Evolutionary conservation across 1,284 basidiomycete species (phyloP).

Genomic region (Vanrija humicola): DNA sequence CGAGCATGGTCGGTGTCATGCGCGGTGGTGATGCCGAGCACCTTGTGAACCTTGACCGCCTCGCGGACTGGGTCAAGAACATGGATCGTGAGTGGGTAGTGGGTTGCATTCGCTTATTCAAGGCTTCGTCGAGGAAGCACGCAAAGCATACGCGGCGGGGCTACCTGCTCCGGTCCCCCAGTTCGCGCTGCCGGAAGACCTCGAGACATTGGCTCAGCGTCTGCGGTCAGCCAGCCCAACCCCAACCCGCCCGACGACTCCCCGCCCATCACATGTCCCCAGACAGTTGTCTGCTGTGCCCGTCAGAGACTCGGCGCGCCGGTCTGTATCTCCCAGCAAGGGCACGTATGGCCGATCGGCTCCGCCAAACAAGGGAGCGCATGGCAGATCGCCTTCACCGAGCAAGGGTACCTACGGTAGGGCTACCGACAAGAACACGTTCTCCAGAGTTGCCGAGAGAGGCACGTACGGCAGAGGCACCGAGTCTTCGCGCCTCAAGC

Average conservation of each 20-base stretch:
- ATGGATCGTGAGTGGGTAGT: constrained; percentile 34
- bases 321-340: neutral
- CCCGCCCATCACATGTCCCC: neutral
- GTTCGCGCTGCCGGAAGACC: constrained; percentile 39
- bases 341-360: neutral
- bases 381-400: neutral
- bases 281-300: neutral
- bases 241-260: neutral
- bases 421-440: constrained; percentile 28
- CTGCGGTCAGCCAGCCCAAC: constrained; percentile 7
- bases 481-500: constrained; percentile 20
- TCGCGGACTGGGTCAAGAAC: constrained; percentile 43
- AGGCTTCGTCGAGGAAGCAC: constrained; percentile 45
- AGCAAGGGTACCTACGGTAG: constrained; percentile 19
- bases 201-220: constrained; percentile 24
- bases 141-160: constrained; percentile 39
- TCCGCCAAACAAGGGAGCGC: neutral
- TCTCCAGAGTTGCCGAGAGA: constrained; percentile 26
- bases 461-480: constrained; percentile 35
- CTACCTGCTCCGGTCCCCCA: constrained; percentile 24
- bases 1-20: constrained; percentile 8
- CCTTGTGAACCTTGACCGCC: constrained; percentile 38
- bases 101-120: neutral
- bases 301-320: constrained; percentile 10
- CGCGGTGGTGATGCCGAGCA: constrained; percentile 24